Conservation (phyloP, 345 rosid genomes). For the Linum usitatissimum region DNA sequence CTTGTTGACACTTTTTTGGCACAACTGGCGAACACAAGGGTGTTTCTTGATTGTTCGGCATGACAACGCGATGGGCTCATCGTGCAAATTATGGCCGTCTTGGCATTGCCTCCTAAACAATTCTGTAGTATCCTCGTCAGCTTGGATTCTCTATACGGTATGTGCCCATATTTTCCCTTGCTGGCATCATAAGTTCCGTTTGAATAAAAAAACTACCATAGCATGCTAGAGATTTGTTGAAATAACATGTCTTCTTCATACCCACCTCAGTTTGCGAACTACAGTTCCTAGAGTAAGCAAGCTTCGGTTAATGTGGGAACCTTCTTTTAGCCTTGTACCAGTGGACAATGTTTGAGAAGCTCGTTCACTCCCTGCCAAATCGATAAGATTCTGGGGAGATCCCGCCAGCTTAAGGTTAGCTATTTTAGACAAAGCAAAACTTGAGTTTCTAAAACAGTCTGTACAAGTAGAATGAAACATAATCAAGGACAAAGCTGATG, state of each 20-base stretch:
- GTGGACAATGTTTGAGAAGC: slow-evolving; percentile 70
- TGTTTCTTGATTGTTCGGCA: slow-evolving; percentile 82
- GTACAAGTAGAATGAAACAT: no score
- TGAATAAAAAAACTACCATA: no score
- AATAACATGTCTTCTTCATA: no score
- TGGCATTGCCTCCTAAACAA: slow-evolving; percentile 80
- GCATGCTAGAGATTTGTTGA: neutral
- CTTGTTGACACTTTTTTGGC: slow-evolving; percentile 76
- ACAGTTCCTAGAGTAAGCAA: slow-evolving; percentile 88
- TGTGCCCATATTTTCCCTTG: slow-evolving; percentile 61
- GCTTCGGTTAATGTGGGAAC: slow-evolving; percentile 87
- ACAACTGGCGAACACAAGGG: slow-evolving; percentile 76
- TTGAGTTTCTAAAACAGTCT: no score
- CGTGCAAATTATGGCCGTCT: slow-evolving; percentile 81
- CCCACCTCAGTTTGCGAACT: slow-evolving; percentile 81
- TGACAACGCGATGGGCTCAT: slow-evolving; percentile 73
- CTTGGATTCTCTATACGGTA: slow-evolving; percentile 89
- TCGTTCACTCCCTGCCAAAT: slow-evolving; percentile 93
- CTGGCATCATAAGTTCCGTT: slow-evolving; percentile 27
- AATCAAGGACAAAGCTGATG: slow-evolving; percentile 2
- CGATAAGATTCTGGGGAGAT: slow-evolving; percentile 57
- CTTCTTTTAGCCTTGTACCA: slow-evolving; percentile 80
- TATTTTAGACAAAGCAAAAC: neutral
- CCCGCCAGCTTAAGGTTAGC: slow-evolving; percentile 8
- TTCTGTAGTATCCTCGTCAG: slow-evolving; percentile 78